Base-by-base conservation (phyloP, 176 grass and related monocot genomes). In the Raddia guianensis region DNA sequence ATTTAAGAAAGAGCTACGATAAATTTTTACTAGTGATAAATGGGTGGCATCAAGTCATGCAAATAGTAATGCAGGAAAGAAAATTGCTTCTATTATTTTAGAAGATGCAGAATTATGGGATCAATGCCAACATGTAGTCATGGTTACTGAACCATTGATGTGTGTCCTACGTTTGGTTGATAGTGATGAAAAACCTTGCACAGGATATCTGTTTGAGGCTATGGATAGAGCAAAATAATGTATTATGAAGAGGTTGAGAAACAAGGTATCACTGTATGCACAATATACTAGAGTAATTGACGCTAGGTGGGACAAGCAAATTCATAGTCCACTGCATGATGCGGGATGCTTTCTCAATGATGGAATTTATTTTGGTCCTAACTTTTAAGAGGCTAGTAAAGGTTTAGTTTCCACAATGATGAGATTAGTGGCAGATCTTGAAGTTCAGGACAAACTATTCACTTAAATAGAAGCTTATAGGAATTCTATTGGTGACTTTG, bases 331-430 rank as follows among this genome's bases (percentile, higher is more conserved):
- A n/a, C 42, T 87, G 44, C 85, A 91, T 43, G 75, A 15, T 58
- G 85, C 80, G 54, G 89, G 72, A 60, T 91, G 75, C 74, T 87
- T 76, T 52, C 82, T 91, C n/a, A 87, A 91, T 63, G 63, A 63
- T 3, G 46, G 56, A 10, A 80, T 75, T 35, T 91, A 77, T 27
- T 87, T 83, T 70, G 75, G 51, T 43, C 66, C 80, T 27, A 27
- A 27, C 27, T 27, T 27, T 27, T 27, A 90, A 43, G 72, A 85
- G 55, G 49, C 86, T 75, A 74, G 44, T 14, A 90, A 80, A 82
- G 83, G 83, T 43, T 72, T 90, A 8, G 54, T 77, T 47, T 67
- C 76, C 67, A 81, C 81, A 45, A 82, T 90, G 48, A 75, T 63
- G 49, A 90, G 75, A 50, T 68, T 86, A 33, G 83, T 81, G 47